A percentile compares a stretch with the other conserved stretches of the same genome.
Conservation (phyloP, 331 rosid genomes). For the Stylosanthes scabra region DNA sequence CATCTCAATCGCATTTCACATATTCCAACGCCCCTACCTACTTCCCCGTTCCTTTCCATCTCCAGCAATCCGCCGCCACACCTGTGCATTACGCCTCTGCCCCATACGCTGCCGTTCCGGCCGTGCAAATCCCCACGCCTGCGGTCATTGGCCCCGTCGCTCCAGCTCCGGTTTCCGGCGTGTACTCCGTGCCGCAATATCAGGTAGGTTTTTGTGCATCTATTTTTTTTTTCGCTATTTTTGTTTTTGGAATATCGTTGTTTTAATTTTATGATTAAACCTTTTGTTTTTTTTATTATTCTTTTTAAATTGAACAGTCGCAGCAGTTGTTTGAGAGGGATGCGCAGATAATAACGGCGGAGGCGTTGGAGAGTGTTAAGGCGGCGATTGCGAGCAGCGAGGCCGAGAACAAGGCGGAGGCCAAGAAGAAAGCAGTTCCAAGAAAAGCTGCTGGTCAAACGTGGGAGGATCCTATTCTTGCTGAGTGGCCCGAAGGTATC, state of each 20-base stretch:
- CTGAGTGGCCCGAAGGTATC: slow-evolving; percentile 98
- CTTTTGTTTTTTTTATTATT: background rate
- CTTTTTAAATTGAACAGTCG: slow-evolving; percentile 58
- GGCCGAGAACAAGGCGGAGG: slow-evolving; percentile 81
- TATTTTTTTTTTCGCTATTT: no score
- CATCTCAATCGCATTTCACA: slow-evolving; percentile 64
- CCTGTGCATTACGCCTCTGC: slow-evolving; percentile 58
- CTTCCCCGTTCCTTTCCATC: slow-evolving; percentile 87
- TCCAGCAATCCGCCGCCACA: slow-evolving; percentile 67
- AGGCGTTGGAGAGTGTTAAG: slow-evolving; percentile 92
- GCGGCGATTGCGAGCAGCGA: slow-evolving; percentile 95
- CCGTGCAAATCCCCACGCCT: slow-evolving; percentile 45
- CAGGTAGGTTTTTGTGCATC: slow-evolving; percentile 42
- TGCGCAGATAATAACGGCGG: slow-evolving; percentile 89
- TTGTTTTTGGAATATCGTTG: background rate
- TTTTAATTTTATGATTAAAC: background rate
- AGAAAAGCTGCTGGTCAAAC: slow-evolving; percentile 95
- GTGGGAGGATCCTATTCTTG: slow-evolving; percentile 96
- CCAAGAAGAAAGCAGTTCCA: slow-evolving; percentile 91
- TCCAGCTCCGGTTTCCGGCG: slow-evolving; percentile 55
- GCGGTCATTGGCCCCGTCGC: slow-evolving; percentile 53
- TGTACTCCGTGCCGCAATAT: slow-evolving; percentile 74
- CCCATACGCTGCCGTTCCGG: slow-evolving; percentile 55
- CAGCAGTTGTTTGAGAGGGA: slow-evolving; percentile 93
- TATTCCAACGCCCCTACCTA: slow-evolving; percentile 60